Base-by-base conservation (phyloP, 116 monocot species). In the Iris pallida region DNA sequence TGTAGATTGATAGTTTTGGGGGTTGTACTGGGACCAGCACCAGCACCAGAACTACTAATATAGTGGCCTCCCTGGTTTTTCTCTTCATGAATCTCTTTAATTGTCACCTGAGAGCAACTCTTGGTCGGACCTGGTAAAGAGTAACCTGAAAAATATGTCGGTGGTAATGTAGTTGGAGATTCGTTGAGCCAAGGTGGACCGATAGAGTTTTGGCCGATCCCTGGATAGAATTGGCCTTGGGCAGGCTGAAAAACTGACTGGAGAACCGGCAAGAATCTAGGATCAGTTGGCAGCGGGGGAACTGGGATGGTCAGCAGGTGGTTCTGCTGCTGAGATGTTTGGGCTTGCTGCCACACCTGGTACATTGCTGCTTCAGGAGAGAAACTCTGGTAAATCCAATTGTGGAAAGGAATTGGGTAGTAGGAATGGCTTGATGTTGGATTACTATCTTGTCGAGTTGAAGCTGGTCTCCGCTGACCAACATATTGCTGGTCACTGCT, bases 311-410 rank as follows among this genome's bases (percentile, higher is more conserved):
- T 42, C 15, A 63, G 20, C 55, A 75, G 42, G 48, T 59, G 70
- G 54, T 57, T 51, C 9, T 55, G 78, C 20, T 20, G 57, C 10
- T 57, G 66, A 54, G 72, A 59, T 63, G 78, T 44, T 55, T 75
- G 78, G 13, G 68, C 64, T 68, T 76, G 76, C 19, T 76, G 82
- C 76, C 81, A 79, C 70, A 79, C 70, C 10, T 76, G 71, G 74
- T 79, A 74, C 43, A 61, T 74, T 66, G 69, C 69, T 42, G 17
- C 15, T 53, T 82, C 82, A 6, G 73, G 57, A 16, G 59, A 58
- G 20, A 82, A 44, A 59, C 55, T 76, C 10, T 79, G 73, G 43
- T 66, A 71, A 30, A 63, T 4, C 75, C 67, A 76, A 44, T 45
- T 76, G 1, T 73, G 73, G 13, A 48, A 76, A 61, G 73, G 79